Conservation (phyloP, 352 stramenopile species). For the Peronosclerospora sorghi region DNA sequence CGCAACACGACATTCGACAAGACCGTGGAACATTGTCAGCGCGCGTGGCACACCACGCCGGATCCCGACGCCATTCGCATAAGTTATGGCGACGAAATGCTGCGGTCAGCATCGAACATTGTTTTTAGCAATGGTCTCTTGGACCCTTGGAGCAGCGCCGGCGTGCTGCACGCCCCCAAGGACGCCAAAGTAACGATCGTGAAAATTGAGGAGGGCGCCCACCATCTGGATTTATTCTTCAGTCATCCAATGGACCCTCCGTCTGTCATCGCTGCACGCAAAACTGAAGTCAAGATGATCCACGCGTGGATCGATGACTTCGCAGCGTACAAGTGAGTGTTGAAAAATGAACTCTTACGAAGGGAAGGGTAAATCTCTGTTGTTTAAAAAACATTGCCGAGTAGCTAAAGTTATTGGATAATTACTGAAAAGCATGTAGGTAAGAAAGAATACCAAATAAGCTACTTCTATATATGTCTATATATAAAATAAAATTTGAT, state of each 20-base stretch:
- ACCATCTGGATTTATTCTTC: slow-evolving; percentile 92
- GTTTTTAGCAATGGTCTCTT: slow-evolving; percentile 91
- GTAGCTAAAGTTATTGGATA: too few species aligned
- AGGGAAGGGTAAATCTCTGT: too few species aligned
- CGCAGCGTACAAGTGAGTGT: slow-evolving; percentile 19
- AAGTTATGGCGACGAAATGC: slow-evolving; percentile 52
- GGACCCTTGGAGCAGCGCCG: slow-evolving; percentile 88
- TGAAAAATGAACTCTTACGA: too few species aligned
- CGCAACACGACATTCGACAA: slow-evolving; percentile 48
- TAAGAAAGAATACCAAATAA: too few species aligned
- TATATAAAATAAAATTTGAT: too few species aligned
- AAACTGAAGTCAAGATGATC: slow-evolving; percentile 73
- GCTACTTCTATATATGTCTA: too few species aligned
- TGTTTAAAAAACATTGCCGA: too few species aligned
- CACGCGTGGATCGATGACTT: slow-evolving; percentile 77
- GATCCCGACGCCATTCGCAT: slow-evolving; percentile 68
- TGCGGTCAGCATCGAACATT: slow-evolving; percentile 85
- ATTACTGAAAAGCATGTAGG: too few species aligned
- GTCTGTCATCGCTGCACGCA: slow-evolving; percentile 60
- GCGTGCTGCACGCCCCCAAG: slow-evolving; percentile 54
- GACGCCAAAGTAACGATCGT: slow-evolving; percentile 54
- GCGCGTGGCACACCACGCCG: slow-evolving; percentile 50
- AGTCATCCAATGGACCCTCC: slow-evolving; percentile 74
- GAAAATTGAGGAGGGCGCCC: slow-evolving; percentile 65
- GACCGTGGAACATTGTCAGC: slow-evolving; percentile 51